phyloP scores from a whole-genome alignment of 768 basidiomycete genomes.

The Russula virescens region DNA sequence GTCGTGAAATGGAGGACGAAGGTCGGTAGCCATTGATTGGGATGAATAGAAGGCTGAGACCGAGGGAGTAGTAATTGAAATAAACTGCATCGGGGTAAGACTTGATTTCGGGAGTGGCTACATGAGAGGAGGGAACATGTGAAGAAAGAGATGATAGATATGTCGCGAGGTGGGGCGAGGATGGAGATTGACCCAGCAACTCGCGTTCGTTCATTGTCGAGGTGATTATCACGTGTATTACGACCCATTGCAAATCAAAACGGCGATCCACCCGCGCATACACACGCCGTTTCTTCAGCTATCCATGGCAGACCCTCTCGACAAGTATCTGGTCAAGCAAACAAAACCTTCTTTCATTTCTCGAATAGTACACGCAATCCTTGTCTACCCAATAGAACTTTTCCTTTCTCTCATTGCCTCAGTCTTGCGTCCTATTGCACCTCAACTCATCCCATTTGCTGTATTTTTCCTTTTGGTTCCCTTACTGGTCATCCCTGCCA shows the following conservation, averaged over 20 bases:
- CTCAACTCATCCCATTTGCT: slow-evolving; percentile 58
- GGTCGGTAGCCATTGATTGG: slow-evolving; percentile 64
- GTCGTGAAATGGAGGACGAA: slow-evolving; percentile 37
- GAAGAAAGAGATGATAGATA: slow-evolving; percentile 38
- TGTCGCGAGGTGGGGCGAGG: slow-evolving; percentile 38
- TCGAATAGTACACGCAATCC: slow-evolving; percentile 2
- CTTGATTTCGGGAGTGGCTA: slow-evolving; percentile 58
- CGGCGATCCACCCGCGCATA: neutral
- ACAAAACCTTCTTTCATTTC: slow-evolving; percentile 2
- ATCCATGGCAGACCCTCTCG: slow-evolving; percentile 17
- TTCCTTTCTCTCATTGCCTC: slow-evolving; percentile 27
- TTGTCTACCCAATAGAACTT: slow-evolving; percentile 26
- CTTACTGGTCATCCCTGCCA: slow-evolving; percentile 51
- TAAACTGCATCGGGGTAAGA: slow-evolving; percentile 80
- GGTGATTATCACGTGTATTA: neutral
- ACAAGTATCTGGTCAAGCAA: slow-evolving; percentile 10
- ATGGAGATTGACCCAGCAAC: slow-evolving; percentile 50
- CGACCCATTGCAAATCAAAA: neutral
- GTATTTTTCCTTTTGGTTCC: slow-evolving; percentile 61
- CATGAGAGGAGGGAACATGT: slow-evolving; percentile 16
- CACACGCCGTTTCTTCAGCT: neutral
- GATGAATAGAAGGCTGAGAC: slow-evolving; percentile 73
- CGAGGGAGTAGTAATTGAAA: slow-evolving; percentile 75
- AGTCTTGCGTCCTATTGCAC: slow-evolving; percentile 44
- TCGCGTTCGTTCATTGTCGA: slow-evolving; percentile 23